phyloP scores from a whole-genome alignment of 2,329 filamentous ascomycete species.

The Botryotinia calthae region DNA sequence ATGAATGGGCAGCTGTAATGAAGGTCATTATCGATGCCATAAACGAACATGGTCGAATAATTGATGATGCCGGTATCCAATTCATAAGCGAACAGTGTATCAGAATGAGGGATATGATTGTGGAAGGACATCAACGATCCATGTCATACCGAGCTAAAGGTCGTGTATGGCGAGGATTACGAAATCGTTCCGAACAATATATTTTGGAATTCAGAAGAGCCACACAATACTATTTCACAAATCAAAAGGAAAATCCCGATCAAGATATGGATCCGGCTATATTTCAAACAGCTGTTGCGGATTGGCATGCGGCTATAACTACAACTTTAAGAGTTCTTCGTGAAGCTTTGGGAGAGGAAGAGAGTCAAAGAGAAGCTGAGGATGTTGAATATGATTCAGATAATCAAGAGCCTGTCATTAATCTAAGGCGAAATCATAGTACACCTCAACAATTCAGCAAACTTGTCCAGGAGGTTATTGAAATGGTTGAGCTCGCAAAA shows the following conservation, averaged over 20 bases:
- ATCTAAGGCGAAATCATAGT: not conserved
- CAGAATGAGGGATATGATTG: not conserved
- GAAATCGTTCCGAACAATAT: conserved; percentile 13
- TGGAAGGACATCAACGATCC: not conserved
- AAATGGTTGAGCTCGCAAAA: not conserved
- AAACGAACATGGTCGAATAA: not conserved
- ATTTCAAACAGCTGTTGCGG: conserved; percentile 7
- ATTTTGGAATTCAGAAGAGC: conserved; percentile 10
- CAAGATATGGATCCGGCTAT: not conserved
- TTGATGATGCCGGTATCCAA: not conserved
- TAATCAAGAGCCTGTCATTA: not conserved
- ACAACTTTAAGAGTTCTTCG: conserved; percentile 5
- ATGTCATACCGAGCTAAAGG: conserved; percentile 26
- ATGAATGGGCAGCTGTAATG: not conserved
- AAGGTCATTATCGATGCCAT: not conserved
- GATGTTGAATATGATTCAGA: conserved; percentile 13
- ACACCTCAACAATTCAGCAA: conserved; percentile 7
- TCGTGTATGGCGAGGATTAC: conserved; percentile 23
- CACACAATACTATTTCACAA: conserved; percentile 6
- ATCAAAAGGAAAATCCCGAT: not conserved
- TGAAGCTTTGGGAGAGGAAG: not conserved
- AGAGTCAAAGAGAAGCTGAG: not conserved
- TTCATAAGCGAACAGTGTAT: not conserved
- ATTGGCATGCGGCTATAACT: not conserved
- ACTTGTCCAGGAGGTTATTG: not conserved